Conservation (phyloP, 345 rosid genomes). For the Odontarrhena argentea region DNA sequence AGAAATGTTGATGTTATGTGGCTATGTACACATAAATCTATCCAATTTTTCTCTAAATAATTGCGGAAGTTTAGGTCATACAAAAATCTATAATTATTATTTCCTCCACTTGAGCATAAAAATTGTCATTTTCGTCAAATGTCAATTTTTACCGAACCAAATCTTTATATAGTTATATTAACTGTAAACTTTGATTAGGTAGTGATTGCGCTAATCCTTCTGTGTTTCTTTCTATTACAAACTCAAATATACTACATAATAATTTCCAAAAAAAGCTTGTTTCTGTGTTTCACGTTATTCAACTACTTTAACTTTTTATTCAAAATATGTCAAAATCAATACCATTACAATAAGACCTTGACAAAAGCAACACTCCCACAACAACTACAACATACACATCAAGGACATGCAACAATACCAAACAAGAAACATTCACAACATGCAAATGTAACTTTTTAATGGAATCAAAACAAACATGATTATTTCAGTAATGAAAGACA, state of each 20-base stretch:
- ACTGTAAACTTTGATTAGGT: conserved; percentile 12
- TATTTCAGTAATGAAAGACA: conserved; percentile 41
- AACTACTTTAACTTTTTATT: too few relatives aligned
- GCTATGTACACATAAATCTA: too few relatives aligned
- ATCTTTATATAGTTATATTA: background rate
- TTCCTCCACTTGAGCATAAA: background rate
- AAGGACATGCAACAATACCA: background rate
- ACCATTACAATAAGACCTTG: background rate
- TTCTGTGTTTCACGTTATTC: too few relatives aligned
- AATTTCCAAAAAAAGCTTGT: background rate
- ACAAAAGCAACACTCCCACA: background rate
- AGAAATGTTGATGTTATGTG: too few relatives aligned
- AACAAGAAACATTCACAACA: background rate
- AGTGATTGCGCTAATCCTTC: background rate
- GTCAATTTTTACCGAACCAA: background rate
- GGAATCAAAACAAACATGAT: background rate
- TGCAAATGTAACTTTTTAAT: background rate
- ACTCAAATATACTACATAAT: background rate
- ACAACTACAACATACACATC: background rate
- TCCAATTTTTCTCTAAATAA: too few relatives aligned
- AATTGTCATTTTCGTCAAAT: background rate
- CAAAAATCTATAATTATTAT: too few relatives aligned
- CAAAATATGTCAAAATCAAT: too few relatives aligned
- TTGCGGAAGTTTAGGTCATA: too few relatives aligned
- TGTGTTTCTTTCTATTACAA: background rate